Conservation (phyloP, 805 yeast genomes). For the Metschnikowia borealis region DNA sequence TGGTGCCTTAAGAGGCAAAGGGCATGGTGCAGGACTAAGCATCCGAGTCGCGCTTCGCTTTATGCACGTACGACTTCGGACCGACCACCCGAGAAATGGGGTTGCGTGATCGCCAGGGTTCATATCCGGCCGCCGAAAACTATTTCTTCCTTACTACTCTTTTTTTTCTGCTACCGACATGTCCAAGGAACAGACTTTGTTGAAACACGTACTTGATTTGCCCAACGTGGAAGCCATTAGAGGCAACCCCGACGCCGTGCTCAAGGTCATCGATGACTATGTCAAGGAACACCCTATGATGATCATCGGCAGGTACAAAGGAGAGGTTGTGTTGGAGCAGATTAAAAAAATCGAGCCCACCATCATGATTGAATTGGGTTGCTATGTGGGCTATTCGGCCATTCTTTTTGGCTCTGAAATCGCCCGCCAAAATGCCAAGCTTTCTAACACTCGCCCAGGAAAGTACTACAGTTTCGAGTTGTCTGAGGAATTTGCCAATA, state of each 20-base stretch:
- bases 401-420: conserved; percentile 29
- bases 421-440: conserved; percentile 14
- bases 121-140: not conserved
- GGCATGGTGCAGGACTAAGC: not conserved
- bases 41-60: not conserved
- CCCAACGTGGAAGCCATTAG: conserved; percentile 22
- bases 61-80: not conserved
- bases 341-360: conserved; percentile 22
- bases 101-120: conserved; percentile 5
- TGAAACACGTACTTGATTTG: conserved; percentile 21
- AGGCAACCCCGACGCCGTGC: conserved; percentile 31
- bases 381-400: conserved; percentile 37
- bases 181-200: conserved; percentile 25
- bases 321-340: conserved; percentile 22
- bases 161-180: not conserved
- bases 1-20: not conserved
- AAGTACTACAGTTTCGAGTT: conserved; percentile 34
- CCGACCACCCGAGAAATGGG: conserved; percentile 3
- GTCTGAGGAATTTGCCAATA: conserved; percentile 27
- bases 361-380: conserved; percentile 31
- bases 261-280: conserved; percentile 29
- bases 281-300: conserved; percentile 20
- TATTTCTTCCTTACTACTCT: not conserved
- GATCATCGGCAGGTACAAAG: conserved; percentile 33
- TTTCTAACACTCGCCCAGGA: conserved; percentile 15